Base-by-base conservation (phyloP, 345 rosid genomes). In the Salix brachista region DNA sequence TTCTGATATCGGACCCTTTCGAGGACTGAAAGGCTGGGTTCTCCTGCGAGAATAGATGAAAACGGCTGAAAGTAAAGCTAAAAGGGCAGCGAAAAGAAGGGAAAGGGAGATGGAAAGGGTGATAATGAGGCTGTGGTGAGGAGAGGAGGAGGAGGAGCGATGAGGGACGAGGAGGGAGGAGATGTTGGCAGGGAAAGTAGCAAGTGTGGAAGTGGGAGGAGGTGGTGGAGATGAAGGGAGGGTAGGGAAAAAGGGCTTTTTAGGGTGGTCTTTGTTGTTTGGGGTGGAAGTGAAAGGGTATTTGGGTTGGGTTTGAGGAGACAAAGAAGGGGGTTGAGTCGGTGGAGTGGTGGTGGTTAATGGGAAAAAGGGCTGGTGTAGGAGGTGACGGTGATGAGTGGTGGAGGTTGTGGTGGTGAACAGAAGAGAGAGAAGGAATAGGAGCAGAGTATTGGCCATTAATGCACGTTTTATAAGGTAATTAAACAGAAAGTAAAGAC, bases 111-210 rank as follows among this genome's bases (percentile, higher is more conserved):
- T 61, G 68, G 92, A 79, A 56, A 90, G 61, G 71, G 88, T 77
- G 21, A 87, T 69, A 48, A 86, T 46, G 70, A 73, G 74, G 70
- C 68, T 71, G 60, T 50, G 74, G 66, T 56, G 77, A 17, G 79
- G 78, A 36, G 66, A 8, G 39, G 68, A n/a, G 32, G 80, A 41
- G 76, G 88, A 77, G 32, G 85, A 77, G 13, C 85, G 80, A 28
- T 83, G 85, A 23, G 98, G 96, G 69, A 90, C 67, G 80, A 89
- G 90, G 67, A 94, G 87, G 60, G 94, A 89, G 62, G 98, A 91
- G 67, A 93, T 89, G 86, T 96, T 93, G 72, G 99, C 97, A 60
- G 99, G 99, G 69, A 96, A 92, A 39, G 99, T 86, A 8, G 89
- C 83, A 76, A 88, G 81, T 18, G 84, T 19, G 66, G 90, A 67